Evolutionary conservation across 805 yeast genomes (phyloP).

Genomic region (Lachancea waltii): DNA sequence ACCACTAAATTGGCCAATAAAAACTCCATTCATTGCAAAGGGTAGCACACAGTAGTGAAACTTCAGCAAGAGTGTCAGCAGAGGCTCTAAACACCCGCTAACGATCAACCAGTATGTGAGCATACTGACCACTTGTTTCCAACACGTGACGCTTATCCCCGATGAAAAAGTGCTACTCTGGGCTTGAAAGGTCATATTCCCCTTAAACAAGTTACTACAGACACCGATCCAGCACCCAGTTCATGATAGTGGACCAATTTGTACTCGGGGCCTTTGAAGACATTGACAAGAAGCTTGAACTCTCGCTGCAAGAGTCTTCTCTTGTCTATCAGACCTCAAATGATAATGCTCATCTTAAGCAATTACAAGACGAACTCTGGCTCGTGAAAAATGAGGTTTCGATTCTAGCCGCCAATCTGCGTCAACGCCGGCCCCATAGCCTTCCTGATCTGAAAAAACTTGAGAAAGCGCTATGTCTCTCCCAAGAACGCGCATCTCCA

Average conservation of each 20-base stretch:
- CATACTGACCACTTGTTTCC: too few relatives aligned
- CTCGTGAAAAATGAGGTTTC: slow-evolving; percentile 8
- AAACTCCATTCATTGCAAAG: too few relatives aligned
- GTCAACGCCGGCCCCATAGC: slow-evolving; percentile 2
- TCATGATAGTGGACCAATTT: slow-evolving; percentile 13
- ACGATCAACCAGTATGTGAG: too few relatives aligned
- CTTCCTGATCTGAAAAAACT: slow-evolving; percentile 1
- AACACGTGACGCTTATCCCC: too few relatives aligned
- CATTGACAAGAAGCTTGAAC: slow-evolving; percentile 12
- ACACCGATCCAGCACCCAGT: slow-evolving; percentile 2
- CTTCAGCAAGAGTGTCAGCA: too few relatives aligned
- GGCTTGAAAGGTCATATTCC: background rate
- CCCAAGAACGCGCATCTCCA: slow-evolving; percentile 5
- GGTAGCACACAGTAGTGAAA: too few relatives aligned
- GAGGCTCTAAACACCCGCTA: too few relatives aligned
- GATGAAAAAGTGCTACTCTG: too few relatives aligned
- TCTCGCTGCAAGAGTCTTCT: slow-evolving; percentile 11
- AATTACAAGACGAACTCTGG: slow-evolving; percentile 15
- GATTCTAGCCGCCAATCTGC: slow-evolving; percentile 1
- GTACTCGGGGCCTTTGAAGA: slow-evolving; percentile 13
- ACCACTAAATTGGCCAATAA: too few relatives aligned
- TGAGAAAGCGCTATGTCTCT: slow-evolving; percentile 5
- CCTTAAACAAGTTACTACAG: background rate
- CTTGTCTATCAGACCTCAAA: slow-evolving; percentile 6
- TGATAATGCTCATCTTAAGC: slow-evolving; percentile 7